Base-by-base conservation (phyloP, 169 alveolate species). In the Theileria equi region DNA sequence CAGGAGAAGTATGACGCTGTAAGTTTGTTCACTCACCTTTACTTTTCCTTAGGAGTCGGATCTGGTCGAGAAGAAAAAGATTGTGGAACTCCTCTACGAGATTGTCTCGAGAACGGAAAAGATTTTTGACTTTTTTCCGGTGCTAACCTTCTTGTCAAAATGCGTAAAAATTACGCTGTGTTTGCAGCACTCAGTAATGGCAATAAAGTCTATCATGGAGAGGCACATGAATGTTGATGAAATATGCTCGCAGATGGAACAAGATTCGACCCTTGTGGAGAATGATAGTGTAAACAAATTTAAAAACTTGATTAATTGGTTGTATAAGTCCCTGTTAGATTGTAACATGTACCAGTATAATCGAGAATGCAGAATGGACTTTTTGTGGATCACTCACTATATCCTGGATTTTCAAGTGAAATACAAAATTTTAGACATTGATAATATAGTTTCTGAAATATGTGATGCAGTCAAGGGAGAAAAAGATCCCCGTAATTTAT, bases 401-500 rank as follows among this genome's bases (percentile, higher is more conserved):
- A 16, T 74, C 44, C 41, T 74, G 17, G 80, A 74, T 2, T 29
- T 52, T 11, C 25, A 1, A 41, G 53, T 25, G 32, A 3, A 13
- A 6, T 21, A 11, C 23, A 32, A 64, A 8, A 45, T 31, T 5
- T 21, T 1, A 5, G 38, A 34, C 13, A 25, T 13, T 10, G 45
- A 77, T 13, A 45, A 59, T 11, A 8, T 69, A 5, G 35, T 68
- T 17, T 1, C 32, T 13, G 26, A 26, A 17, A 41, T 77, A 8
- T 65, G 80, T 36, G 41, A 29, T 19, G 55, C 34, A 10, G 58
- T 77, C 1, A 0, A 48, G 0, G 86, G 82, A 8, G 86, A 77
- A 44, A 77, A 68, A 74, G 86, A 77, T 16, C 86, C 86, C 0
- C 26, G 86, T 10, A 77, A 77, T 44, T 38, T 77, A 29, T 49